These are phyloP conservation scores for Turnera subulata DNA, from an alignment of 345 rosid genomes.

Conservation along the genomic window DNA sequence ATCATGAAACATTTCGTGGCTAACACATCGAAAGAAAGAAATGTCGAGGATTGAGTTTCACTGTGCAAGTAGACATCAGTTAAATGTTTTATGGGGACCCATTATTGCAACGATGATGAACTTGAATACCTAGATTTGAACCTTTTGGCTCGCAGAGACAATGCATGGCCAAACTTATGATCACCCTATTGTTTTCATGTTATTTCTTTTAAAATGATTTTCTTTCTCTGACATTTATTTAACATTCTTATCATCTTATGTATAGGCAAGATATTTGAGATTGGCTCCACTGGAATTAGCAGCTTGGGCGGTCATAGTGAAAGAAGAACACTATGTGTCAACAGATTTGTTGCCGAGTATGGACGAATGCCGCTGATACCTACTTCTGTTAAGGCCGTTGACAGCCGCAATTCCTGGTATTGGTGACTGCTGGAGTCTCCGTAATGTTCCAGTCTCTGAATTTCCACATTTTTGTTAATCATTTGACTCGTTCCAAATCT, in stretches of 20 bases:
- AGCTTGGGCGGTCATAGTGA: slow-evolving; percentile 86
- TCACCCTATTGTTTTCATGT: no score
- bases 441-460: not conserved
- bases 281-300: slow-evolving; percentile 95
- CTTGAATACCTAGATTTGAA: no score
- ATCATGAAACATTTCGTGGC: no score
- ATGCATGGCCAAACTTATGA: no score
- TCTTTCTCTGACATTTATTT: not conserved
- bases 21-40: no score
- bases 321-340: slow-evolving; percentile 66
- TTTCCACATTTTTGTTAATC: slow-evolving; percentile 17
- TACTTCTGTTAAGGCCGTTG: slow-evolving; percentile 69
- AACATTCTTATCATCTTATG: not conserved
- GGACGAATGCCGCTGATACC: slow-evolving; percentile 81
- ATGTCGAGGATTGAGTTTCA: no score
- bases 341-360: slow-evolving; percentile 68
- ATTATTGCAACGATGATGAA: no score
- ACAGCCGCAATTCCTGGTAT: slow-evolving; percentile 69
- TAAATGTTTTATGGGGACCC: no score
- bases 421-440: slow-evolving; percentile 47
- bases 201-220: not conserved
- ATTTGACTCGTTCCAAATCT: slow-evolving; percentile 20
- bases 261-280: slow-evolving; percentile 85
- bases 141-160: no score
- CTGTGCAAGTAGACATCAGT: no score